Evolutionary conservation across 371 early-diverging fungal genomes (phyloP), one percentile per base, ranked within the genome.

Genomic region (Mucor racemosus): DNA sequence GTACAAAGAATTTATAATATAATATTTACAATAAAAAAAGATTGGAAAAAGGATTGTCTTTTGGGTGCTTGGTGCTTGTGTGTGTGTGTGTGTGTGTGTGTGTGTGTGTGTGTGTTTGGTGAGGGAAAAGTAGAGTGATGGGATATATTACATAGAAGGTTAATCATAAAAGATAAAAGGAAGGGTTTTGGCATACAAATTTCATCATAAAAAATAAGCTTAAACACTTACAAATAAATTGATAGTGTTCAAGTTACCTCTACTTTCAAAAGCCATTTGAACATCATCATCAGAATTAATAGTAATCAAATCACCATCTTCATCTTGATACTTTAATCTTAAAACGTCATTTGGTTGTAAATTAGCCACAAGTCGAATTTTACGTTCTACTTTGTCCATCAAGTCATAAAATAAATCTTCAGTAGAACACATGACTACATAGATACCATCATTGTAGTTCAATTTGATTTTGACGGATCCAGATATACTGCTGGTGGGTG

Each of bases 251-350:
- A 68, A 58, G 11, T 56, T 44, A 17, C 77, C 76, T 35, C 90
- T 84, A 44, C 87, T 85, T 73, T 95, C 96, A 82, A 97, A 94
- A 8, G 97, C 96, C 90, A 96, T 81, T 53, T 86, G 90, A 15
- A 97, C 92, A 74, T 97, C 99, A 40, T 95, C 97, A 68, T 97
- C 94, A 10, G 89, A 90, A 67, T 90, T 90, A 71, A 97, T 90
- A 36, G 89, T 90, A 35, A 96, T 90, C 67, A 87, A 84, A 72
- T 97, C 97, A 40, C 92, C 91, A 68, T 96, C 97, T 76, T 96
- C 97, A 73, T 97, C 97, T 71, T 87, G 88, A 75, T 97, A 97
- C 65, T 92, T 89, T 48, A 97, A 85, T 42, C 90, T 86, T 26
- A 97, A 67, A 19, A 71, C 6, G 35, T 86, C 78, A n/a, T 81